These are phyloP conservation scores for Clonostachys byssicola DNA, from an alignment of 2,329 filamentous ascomycete genomes.

Conservation along the genomic window DNA sequence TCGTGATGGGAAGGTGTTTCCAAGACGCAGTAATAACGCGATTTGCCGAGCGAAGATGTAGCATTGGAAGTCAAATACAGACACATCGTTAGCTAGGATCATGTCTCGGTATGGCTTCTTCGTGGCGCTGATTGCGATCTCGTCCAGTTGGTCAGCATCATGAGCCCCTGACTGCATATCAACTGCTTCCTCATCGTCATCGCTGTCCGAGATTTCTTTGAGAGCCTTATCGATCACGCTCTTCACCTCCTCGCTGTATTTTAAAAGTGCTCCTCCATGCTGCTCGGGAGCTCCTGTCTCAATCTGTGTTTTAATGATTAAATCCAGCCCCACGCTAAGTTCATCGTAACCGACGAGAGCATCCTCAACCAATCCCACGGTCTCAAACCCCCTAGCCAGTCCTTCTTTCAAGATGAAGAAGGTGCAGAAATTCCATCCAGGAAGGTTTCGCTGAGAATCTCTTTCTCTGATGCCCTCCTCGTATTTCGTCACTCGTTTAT, in stretches of 20 bases:
- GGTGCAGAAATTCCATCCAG: constrained; percentile 98
- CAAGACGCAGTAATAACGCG: constrained; percentile 73
- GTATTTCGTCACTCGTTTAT: constrained; percentile 86
- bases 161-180: constrained; percentile 42
- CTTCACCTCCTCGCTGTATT: constrained; percentile 70
- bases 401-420: constrained; percentile 98
- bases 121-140: constrained; percentile 57
- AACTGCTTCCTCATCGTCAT: constrained; percentile 36
- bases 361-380: constrained; percentile 92
- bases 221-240: constrained; percentile 41
- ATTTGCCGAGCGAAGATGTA: constrained; percentile 93
- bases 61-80: constrained; percentile 88
- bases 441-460: constrained; percentile 78
- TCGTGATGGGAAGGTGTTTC: constrained; percentile 64
- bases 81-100: constrained; percentile 92
- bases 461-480: constrained; percentile 97
- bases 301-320: constrained; percentile 72
- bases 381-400: constrained; percentile 89
- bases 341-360: constrained; percentile 94
- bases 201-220: constrained; percentile 8
- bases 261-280: constrained; percentile 68
- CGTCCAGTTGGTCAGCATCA: constrained; percentile 38
- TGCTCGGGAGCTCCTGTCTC: constrained; percentile 53
- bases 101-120: constrained; percentile 86
- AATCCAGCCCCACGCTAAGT: constrained; percentile 80